phyloP scores from a whole-genome alignment of 2,329 filamentous ascomycete genomes.

The Incumbomyces lentus region DNA sequence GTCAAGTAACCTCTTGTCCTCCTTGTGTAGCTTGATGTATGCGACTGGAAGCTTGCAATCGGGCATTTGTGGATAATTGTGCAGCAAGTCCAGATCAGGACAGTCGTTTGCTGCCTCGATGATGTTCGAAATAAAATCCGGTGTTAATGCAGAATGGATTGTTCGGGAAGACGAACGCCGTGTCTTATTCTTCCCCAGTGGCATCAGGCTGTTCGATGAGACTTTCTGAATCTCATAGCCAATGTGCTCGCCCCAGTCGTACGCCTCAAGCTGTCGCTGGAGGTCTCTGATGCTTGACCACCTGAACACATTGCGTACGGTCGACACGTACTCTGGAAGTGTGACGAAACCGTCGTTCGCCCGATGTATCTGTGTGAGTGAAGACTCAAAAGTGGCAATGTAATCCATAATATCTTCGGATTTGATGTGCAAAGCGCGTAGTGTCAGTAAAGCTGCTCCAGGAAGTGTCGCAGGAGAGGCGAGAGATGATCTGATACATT shows the following conservation, averaged over 20 bases:
- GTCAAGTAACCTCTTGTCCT: constrained; percentile 13
- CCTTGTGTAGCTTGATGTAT: constrained; percentile 8
- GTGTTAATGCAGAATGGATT: constrained; percentile 9
- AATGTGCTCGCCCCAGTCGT: constrained; percentile 18
- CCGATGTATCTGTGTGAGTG: background rate
- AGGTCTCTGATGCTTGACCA: constrained; percentile 19
- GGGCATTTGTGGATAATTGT: constrained; percentile 12
- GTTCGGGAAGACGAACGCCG: background rate
- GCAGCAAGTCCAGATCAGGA: constrained; percentile 8
- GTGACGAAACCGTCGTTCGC: background rate
- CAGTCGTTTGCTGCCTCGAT: constrained; percentile 11
- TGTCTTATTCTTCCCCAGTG: background rate
- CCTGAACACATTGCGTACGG: constrained; percentile 3
- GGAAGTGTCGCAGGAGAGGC: background rate
- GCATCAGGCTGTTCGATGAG: background rate
- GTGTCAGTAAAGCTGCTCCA: constrained; percentile 1
- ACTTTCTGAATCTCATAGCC: constrained; percentile 13
- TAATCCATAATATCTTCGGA: background rate
- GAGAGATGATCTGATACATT: constrained; percentile 2
- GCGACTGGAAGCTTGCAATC: constrained; percentile 9
- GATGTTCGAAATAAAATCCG: constrained; percentile 13
- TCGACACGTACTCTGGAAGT: constrained; percentile 3
- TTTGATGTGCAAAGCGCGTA: background rate
- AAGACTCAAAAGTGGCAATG: background rate
- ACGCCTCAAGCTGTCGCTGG: constrained; percentile 13